Base-by-base conservation (phyloP, 2,329 filamentous ascomycete species). In the Fusarium hostae region DNA sequence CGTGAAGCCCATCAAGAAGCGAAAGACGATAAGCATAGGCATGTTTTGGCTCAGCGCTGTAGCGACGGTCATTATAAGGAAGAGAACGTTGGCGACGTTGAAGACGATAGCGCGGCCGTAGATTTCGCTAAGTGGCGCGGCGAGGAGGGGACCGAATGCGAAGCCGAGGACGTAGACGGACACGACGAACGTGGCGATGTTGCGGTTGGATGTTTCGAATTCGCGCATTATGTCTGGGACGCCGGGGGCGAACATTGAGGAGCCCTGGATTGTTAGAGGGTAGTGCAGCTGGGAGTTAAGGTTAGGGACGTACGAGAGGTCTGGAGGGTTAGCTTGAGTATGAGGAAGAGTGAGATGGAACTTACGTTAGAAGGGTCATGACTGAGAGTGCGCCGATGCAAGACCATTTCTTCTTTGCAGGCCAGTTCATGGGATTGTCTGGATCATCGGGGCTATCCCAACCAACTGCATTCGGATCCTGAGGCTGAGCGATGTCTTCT, bases 351-450 rank as follows among this genome's bases (percentile, higher is more conserved):
- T 28, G 1, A 2, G 12, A 44, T 7, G 2, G 5, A 16, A 76
- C 76, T 63, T 64, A 77, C 76, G 73, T 75, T 28, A 78, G 57
- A 11, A 78, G 64, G 4, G 75, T 75, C 75, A 77, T 77, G 20
- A 75, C 20, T 3, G 75, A 80, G 4, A 84, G 77, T 9, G 77
- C 75, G 3, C 74, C 77, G 10, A 84, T 79, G 5, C 79, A 79
- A 22, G 76, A 47, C 65, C 77, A 79, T 39, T 82, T 82, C 75
- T 81, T 83, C 73, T 79, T 82, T 37, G 89, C 77, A 0, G 87
- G 79, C 91, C 91, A 93, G 73, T 92, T 92, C 70, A 87, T 84
- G 0, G 92, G 91, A 71, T 93, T 91, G 8, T 85, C 81, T 9
- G 84, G 84, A 72, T 91, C 90, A 22, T 77, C 71, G 0, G 63